These are phyloP conservation scores for Trichoderma orchidacearum DNA, from an alignment of 495 filamentous ascomycete species.

Conservation along the genomic window DNA sequence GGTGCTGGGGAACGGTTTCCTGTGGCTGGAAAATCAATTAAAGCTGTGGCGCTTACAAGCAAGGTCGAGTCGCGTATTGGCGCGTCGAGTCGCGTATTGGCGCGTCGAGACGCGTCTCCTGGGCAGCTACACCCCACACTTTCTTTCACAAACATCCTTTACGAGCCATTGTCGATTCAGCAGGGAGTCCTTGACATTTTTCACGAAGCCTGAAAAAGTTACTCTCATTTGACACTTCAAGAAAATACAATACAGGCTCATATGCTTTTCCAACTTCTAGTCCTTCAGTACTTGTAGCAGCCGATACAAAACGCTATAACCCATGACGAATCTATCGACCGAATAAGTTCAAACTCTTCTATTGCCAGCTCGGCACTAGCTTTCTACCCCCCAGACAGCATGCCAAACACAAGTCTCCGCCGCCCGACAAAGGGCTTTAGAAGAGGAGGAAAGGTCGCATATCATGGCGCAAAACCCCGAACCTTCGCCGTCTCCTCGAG, in stretches of 20 bases:
- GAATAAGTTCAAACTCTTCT: not conserved
- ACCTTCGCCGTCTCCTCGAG: conserved; percentile 68
- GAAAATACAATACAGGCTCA: not conserved
- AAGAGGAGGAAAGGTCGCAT: conserved; percentile 38
- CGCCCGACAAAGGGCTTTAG: conserved; percentile 38
- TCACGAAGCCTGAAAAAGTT: not conserved
- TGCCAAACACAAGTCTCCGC: conserved; percentile 35
- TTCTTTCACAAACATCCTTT: not conserved
- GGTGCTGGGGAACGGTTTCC: not conserved
- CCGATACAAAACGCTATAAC: not conserved
- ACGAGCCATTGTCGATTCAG: not conserved
- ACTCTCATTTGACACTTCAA: not conserved
- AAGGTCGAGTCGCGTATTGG: not conserved
- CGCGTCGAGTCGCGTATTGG: not conserved
- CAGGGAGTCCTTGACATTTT: not conserved
- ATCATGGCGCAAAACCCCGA: conserved; percentile 40
- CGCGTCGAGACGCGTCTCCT: not conserved
- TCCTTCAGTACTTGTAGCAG: not conserved
- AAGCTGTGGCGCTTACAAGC: not conserved
- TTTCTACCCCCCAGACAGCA: conserved; percentile 4
- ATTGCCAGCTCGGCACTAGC: not conserved
- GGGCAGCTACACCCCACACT: not conserved
- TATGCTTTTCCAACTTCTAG: not conserved
- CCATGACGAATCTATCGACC: not conserved
- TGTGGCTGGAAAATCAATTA: conserved; percentile 1